Evolutionary conservation across 2,329 filamentous ascomycete species (phyloP), one percentile per base, ranked within the genome.

Genomic region (Fusarium sp.): DNA sequence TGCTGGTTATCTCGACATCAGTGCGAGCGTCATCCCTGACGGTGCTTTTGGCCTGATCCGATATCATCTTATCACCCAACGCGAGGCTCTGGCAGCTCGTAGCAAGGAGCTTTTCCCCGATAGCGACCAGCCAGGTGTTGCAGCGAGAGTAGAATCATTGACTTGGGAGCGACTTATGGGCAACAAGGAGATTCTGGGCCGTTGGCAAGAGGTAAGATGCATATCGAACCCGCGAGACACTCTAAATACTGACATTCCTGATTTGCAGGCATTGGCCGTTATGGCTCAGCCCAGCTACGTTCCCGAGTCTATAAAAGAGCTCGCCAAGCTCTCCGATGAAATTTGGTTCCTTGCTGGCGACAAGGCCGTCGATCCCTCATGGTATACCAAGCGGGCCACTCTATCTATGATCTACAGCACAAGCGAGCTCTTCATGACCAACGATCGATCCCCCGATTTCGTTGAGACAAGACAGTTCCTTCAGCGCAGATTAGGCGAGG

Each of bases 381-480:
- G 96, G 96, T 99, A 99, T 76, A 84, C 86, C 60, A 89, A 89
- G 77, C 86, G 88, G 51, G 87, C 83, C 6, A 85, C 84, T 22
- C 79, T 89, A 12, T 87, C 87, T 34, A 81, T 86, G 72, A 83
- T 88, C 44, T 90, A 89, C 74, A 93, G 93, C 54, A 89, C 90
- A 34, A 88, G 91, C 59, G 96, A 99, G 81, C 84, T 98, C 8
- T 97, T 95, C 82, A 98, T 98, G 94, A 98, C 94, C 24, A 94
- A 92, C 63, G 96, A 98, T 80, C 86, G 84, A 65, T 94, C 91
- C 6, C 82, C 86, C 1, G 89, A 88, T n/a, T 96, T 92, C 75
- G 79, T 77, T 12, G 92, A 95, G 68, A 98, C 96, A 6, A 90
- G 90, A 71, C 86, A 88, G 12, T 99, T 98, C 78, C 83, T 98